A percentile compares a stretch with the other conserved stretches of the same genome.
Evolutionary conservation across 768 basidiomycete genomes (phyloP).

Genomic region (Pulveroboletus sp.): DNA sequence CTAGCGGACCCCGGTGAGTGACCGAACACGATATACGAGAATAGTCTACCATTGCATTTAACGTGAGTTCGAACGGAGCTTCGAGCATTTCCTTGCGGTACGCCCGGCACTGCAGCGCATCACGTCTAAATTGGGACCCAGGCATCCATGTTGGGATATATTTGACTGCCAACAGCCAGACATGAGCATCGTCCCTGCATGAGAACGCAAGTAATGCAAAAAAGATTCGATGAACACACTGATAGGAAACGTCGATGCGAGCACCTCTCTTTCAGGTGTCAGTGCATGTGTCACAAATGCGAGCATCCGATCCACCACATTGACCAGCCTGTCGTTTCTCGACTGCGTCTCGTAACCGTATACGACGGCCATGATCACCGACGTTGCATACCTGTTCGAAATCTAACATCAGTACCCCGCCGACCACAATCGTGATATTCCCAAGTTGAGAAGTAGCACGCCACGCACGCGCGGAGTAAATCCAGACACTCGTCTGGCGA

Average conservation of each 20-base stretch:
- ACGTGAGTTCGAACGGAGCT: background rate
- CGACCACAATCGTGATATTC: background rate
- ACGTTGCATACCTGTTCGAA: slow-evolving; percentile 10
- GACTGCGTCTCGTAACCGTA: slow-evolving; percentile 9
- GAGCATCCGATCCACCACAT: slow-evolving; percentile 1
- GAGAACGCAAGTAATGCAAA: background rate
- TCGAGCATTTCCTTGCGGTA: slow-evolving; percentile 19
- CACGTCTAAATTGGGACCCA: slow-evolving; percentile 1
- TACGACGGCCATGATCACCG: slow-evolving; percentile 22
- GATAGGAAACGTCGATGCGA: slow-evolving; percentile 1
- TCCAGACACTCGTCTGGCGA: background rate
- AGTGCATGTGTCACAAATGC: background rate
- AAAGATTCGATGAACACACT: background rate
- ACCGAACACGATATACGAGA: background rate
- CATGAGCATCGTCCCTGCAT: too few species aligned
- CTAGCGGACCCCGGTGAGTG: background rate
- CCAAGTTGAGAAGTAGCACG: too few species aligned
- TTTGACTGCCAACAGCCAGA: background rate
- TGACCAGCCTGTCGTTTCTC: background rate
- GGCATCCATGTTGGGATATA: slow-evolving; percentile 9
- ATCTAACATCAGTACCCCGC: too few species aligned
- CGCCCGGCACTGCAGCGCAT: slow-evolving; percentile 9
- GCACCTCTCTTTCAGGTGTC: slow-evolving; percentile 2
- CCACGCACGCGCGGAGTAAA: slow-evolving; percentile 13
- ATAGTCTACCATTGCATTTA: background rate